Evolutionary conservation across 75 land plant genomes (phyloP).

Genomic region (Picea sitchensis): DNA sequence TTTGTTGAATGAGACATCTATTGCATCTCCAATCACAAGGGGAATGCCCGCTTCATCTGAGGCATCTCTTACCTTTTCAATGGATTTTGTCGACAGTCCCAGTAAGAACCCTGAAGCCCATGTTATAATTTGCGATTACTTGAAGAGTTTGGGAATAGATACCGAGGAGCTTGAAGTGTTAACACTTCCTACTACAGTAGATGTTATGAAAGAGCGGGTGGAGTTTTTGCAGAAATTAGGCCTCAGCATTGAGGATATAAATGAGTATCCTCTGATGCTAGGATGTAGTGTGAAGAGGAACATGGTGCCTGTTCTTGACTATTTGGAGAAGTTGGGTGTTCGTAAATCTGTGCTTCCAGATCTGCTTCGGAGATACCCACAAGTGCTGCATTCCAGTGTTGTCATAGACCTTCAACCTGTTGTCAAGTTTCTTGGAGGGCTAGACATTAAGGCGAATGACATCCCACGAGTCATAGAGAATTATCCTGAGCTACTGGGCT

Average conservation of each 20-base stretch:
- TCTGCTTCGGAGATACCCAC: slow-evolving; percentile 68
- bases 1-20: background rate
- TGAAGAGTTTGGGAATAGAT: slow-evolving; percentile 49
- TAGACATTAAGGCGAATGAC: slow-evolving; percentile 65
- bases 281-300: slow-evolving; percentile 94
- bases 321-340: slow-evolving; percentile 70
- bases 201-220: slow-evolving; percentile 74
- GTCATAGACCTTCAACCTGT: slow-evolving; percentile 72
- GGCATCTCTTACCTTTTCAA: too few species aligned
- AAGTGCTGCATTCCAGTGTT: slow-evolving; percentile 82
- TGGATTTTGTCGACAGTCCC: background rate
- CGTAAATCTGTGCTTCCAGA: slow-evolving; percentile 47
- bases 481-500: slow-evolving; percentile 84
- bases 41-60: background rate
- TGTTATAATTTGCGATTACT: slow-evolving; percentile 47
- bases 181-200: slow-evolving; percentile 70
- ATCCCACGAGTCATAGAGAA: slow-evolving; percentile 66
- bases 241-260: slow-evolving; percentile 67
- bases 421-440: slow-evolving; percentile 67
- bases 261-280: slow-evolving; percentile 76
- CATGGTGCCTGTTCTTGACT: slow-evolving; percentile 81
- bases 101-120: background rate
- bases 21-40: background rate
- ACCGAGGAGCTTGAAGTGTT: slow-evolving; percentile 76
- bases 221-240: slow-evolving; percentile 82